Evolutionary conservation across 116 monocot genomes (phyloP).

Genomic region (Papilionanthe hybrid): DNA sequence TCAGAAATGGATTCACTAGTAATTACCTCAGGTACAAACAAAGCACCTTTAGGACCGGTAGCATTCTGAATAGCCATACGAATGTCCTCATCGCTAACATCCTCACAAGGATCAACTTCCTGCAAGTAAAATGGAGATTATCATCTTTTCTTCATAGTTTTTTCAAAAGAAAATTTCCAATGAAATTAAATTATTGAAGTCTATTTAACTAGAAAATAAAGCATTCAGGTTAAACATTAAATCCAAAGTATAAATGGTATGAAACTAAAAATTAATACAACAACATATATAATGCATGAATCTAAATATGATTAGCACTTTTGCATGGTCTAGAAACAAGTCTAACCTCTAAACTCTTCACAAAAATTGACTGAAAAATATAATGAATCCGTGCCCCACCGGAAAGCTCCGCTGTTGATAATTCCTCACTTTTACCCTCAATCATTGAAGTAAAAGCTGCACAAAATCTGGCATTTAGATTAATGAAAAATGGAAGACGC

Average conservation of each 20-base stretch:
- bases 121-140: conserved; percentile 20
- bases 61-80: conserved; percentile 98
- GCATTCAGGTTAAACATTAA: not conserved
- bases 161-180: not conserved
- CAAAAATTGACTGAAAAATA: conserved; percentile 97
- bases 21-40: conserved; percentile 92
- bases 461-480: not conserved
- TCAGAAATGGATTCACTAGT: not conserved
- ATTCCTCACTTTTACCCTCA: conserved; percentile 95
- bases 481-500: not conserved
- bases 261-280: not conserved
- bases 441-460: conserved; percentile 92
- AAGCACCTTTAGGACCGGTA: conserved; percentile 87
- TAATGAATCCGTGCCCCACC: conserved; percentile 99
- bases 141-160: not conserved
- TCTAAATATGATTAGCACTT: too few species aligned
- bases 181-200: not conserved
- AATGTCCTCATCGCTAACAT: conserved; percentile 92
- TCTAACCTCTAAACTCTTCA: conserved; percentile 91
- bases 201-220: not conserved
- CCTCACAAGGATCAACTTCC: conserved; percentile 97
- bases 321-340: not conserved
- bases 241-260: not conserved
- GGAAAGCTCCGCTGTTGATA: conserved; percentile 83
- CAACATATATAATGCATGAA: too few species aligned